Evolutionary conservation across 805 yeast genomes (phyloP).

Genomic region (Candida namnaoensis): DNA sequence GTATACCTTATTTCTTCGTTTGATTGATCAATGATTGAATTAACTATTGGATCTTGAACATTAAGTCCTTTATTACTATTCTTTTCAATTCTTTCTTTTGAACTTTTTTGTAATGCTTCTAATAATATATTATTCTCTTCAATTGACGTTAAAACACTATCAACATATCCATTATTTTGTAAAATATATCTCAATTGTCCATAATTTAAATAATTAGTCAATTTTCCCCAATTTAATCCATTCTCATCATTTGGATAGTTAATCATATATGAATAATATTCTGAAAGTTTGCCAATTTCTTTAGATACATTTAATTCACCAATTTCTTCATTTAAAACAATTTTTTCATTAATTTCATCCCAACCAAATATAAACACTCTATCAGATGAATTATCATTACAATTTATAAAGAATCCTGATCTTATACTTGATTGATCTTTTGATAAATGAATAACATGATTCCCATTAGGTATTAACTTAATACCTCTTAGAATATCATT

Average conservation of each 20-base stretch:
- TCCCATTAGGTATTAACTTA: constrained; percentile 39
- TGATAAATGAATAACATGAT: constrained; percentile 49
- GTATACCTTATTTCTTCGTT: constrained; percentile 32
- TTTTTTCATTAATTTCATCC: constrained; percentile 24
- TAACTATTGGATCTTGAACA: constrained; percentile 21
- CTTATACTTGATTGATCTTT: constrained; percentile 25
- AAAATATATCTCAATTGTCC: constrained; percentile 19
- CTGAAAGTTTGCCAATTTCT: constrained; percentile 20
- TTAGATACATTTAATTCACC: constrained; percentile 23
- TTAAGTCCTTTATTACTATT: constrained; percentile 1
- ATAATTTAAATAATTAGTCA: constrained; percentile 15
- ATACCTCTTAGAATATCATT: constrained; percentile 37
- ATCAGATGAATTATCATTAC: constrained; percentile 16
- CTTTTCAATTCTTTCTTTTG: constrained; percentile 9
- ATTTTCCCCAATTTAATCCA: constrained; percentile 14
- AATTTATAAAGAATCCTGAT: constrained; percentile 29
- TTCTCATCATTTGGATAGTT: constrained; percentile 24
- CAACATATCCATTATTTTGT: constrained; percentile 18
- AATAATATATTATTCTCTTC: constrained; percentile 36
- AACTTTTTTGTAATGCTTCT: constrained; percentile 25
- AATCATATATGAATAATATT: constrained; percentile 29
- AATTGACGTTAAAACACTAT: constrained; percentile 39
- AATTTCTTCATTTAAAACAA: constrained; percentile 18
- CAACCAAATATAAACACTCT: constrained; percentile 25
- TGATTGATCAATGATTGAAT: constrained; percentile 22